Evolutionary conservation across 441 rosid species (phyloP).

Genomic region (Daphne laureola): DNA sequence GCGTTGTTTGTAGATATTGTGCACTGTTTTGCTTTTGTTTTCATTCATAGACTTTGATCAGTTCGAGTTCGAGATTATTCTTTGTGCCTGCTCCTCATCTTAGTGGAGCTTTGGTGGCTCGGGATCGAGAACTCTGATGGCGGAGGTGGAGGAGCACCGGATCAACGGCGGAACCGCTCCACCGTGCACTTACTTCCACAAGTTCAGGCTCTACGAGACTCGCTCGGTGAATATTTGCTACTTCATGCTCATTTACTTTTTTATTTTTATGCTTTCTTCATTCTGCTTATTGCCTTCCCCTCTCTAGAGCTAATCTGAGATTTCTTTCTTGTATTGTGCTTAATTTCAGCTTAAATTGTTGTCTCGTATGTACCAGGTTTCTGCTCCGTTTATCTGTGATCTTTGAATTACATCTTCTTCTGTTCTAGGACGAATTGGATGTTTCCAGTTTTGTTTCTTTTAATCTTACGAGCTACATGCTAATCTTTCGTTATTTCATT

Average conservation of each 20-base stretch:
- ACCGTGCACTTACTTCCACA: conserved; percentile 37
- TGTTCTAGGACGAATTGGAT: no score
- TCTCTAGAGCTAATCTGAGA: not conserved
- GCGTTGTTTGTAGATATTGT: not conserved
- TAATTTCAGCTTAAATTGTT: not conserved
- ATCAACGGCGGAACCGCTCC: conserved; percentile 19
- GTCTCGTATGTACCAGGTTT: not conserved
- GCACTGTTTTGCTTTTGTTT: not conserved
- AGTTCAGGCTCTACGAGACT: conserved; percentile 66
- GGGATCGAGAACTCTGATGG: conserved; percentile 33
- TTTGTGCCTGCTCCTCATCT: conserved; percentile 12
- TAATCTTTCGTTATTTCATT: no score
- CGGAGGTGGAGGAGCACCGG: conserved; percentile 33
- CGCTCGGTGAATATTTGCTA: conserved; percentile 38
- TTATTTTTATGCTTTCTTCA: not conserved
- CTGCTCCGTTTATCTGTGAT: no score
- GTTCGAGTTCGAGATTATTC: conserved; percentile 1
- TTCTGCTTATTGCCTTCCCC: not conserved
- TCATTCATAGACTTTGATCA: conserved; percentile 4
- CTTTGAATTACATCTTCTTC: no score
- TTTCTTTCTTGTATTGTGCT: not conserved
- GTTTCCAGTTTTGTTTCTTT: no score
- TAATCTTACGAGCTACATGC: no score
- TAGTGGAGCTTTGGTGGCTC: conserved; percentile 18
- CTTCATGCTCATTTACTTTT: not conserved